Conservation (phyloP, 345 rosid genomes). For the Populus davidiana region DNA sequence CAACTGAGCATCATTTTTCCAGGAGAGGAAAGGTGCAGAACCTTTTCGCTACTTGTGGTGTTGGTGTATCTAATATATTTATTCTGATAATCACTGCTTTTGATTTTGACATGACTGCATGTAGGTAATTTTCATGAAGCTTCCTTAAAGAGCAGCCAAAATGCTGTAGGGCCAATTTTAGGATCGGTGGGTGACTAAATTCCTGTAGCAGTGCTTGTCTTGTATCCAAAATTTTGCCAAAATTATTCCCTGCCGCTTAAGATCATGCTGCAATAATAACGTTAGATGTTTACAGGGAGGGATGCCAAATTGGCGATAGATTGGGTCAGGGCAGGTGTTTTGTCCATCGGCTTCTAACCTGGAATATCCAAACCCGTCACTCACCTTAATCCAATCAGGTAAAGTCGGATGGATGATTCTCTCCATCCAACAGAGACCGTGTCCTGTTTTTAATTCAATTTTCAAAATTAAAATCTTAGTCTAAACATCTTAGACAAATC, state of each 20-base stretch:
- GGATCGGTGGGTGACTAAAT: background rate
- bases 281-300: no score
- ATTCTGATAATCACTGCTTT: background rate
- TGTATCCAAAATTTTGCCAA: background rate
- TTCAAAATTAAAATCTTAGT: no score
- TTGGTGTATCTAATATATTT: background rate
- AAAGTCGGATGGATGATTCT: no score
- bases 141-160: conserved; percentile 24
- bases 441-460: background rate
- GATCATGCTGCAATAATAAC: background rate
- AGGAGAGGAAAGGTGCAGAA: background rate
- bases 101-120: background rate
- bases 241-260: no score
- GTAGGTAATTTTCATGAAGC: conserved; percentile 20
- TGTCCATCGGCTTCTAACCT: no score
- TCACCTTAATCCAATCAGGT: no score
- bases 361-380: no score
- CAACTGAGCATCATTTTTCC: background rate
- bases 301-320: background rate
- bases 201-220: background rate
- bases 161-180: conserved; percentile 7
- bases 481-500: no score
- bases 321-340: background rate
- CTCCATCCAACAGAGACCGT: no score
- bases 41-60: background rate